Base-by-base conservation (phyloP, 495 filamentous ascomycete species). In the Xylaria scruposa region DNA sequence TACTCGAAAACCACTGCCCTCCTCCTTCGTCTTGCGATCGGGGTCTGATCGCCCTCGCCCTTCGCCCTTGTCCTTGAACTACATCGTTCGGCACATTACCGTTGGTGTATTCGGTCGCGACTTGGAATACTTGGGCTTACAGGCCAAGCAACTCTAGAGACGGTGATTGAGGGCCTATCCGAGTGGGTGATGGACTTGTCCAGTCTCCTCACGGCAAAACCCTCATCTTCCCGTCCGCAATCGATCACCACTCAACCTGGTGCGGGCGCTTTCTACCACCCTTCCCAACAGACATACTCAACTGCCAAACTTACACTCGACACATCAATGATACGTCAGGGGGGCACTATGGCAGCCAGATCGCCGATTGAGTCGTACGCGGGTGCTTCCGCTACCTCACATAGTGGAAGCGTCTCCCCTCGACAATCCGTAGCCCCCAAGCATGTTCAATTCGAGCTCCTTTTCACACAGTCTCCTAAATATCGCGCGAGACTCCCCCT, bases 381-480 rank as follows among this genome's bases (percentile, higher is more conserved):
- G 36, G 70, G 68, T 74, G 72, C 73, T 65, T 75, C 77, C 76
- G 40, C 74, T 64, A 75, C 77, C 67, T 70, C 80, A 77, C 66
- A 81, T 74, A 78, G 80, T 69, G 80, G 78, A 56, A 83, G 83
- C 81, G 80, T 86, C 79, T 83, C 87, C 60, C 78, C 83, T 72
- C 79, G 80, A 75, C 81, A 88, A 72, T 72, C 79, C 53, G 59
- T 79, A 38, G 83, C 86, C 12, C 90, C 92, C 74, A 97, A 97
- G 82, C 90, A 90, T 75, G 90, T 97, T 80, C 84, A 91, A 77
- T 99, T 99, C 80, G 90, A 95, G 81, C 88, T 98, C 33, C 86
- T 96, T 38, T 90, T 94, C 77, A 87, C 90, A 71, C 88, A 92
- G 65, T 89, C 89, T 62, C 88, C 91, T 70, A 90, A 92, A 78